Percentiles rank a stretch among this genome's conserved stretches.
Evolutionary conservation across 495 filamentous ascomycete species (phyloP).

Genomic region (Bathelium albidoporum): DNA sequence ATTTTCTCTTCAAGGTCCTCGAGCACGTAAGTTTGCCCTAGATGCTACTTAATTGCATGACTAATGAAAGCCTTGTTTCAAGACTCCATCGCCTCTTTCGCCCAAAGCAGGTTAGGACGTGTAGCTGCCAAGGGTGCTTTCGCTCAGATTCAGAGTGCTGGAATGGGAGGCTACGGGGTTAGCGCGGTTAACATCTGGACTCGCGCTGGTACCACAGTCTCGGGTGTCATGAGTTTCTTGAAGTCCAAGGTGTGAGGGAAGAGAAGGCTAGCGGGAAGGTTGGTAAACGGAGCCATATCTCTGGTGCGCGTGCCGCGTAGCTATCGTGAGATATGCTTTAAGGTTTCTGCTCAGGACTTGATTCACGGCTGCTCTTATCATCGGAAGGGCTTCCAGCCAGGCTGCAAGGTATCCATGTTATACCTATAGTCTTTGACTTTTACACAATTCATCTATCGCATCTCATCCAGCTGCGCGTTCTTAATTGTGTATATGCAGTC

Average conservation of each 20-base stretch:
- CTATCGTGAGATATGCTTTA: too few relatives aligned
- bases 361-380: too few relatives aligned
- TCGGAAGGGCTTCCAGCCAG: too few relatives aligned
- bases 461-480: too few relatives aligned
- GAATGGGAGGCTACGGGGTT: neutral
- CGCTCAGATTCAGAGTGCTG: neutral
- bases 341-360: too few relatives aligned
- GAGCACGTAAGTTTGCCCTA: neutral
- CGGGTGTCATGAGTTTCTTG: neutral
- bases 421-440: too few relatives aligned
- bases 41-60: neutral
- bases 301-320: too few relatives aligned
- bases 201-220: neutral
- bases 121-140: neutral
- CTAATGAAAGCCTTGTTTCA: neutral
- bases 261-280: neutral
- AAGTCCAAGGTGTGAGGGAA: neutral
- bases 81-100: neutral
- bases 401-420: too few relatives aligned
- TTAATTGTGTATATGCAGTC: too few relatives aligned
- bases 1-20: neutral
- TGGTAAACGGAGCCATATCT: too few relatives aligned
- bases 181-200: neutral
- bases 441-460: too few relatives aligned
- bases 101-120: neutral